Conservation (phyloP, 768 basidiomycete species). For the Naganishia vaughanmartiniae region DNA sequence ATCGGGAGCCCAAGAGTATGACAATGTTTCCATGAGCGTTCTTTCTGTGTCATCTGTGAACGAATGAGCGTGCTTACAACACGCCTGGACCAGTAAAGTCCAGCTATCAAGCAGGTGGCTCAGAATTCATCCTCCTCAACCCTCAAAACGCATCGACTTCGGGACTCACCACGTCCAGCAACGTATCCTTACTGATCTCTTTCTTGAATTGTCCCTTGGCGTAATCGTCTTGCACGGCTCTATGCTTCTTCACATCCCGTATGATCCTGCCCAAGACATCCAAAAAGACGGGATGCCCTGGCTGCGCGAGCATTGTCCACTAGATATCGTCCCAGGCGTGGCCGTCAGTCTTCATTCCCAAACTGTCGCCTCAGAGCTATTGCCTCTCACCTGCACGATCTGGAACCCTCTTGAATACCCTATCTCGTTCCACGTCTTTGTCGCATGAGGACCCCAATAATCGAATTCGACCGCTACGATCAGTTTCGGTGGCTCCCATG, state of each 20-base stretch:
- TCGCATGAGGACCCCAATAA: conserved; percentile 12
- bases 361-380: too few relatives aligned
- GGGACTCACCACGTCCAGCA: conserved; percentile 17
- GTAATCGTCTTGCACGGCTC: conserved; percentile 11
- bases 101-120: conserved; percentile 11
- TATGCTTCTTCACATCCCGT: conserved; percentile 25
- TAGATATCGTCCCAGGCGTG: conserved; percentile 13
- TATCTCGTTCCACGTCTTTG: conserved; percentile 32
- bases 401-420: conserved; percentile 38
- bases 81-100: conserved; percentile 40
- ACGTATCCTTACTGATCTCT: not conserved
- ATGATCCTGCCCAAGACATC: conserved; percentile 37
- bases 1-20: not conserved
- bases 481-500: conserved; percentile 28
- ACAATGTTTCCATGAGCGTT: not conserved
- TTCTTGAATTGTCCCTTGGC: not conserved
- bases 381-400: conserved; percentile 30
- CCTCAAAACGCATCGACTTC: too few relatives aligned
- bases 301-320: conserved; percentile 40
- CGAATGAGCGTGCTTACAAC: conserved; percentile 29
- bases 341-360: too few relatives aligned
- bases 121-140: not conserved
- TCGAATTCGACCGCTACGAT: conserved; percentile 38
- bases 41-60: not conserved
- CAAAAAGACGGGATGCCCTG: conserved; percentile 38